phyloP scores from a whole-genome alignment of 2,329 filamentous ascomycete species.

The Fusarium sp. region DNA sequence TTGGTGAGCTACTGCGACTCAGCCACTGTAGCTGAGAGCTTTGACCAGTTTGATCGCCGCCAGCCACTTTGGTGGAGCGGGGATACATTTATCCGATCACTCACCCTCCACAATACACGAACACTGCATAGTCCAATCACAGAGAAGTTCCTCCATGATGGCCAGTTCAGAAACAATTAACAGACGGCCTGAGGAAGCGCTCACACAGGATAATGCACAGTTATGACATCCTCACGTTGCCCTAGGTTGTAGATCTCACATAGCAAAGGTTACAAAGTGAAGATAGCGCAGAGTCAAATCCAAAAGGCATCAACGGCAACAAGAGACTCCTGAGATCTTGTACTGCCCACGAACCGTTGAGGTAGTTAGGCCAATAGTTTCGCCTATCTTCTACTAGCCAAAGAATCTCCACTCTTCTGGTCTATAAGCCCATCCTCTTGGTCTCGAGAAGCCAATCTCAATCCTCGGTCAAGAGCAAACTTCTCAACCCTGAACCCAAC shows the following conservation, averaged over 20 bases:
- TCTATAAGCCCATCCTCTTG: background rate
- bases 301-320: background rate
- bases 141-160: background rate
- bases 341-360: background rate
- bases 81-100: background rate
- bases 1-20: background rate
- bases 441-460: background rate
- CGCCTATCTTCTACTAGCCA: background rate
- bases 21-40: background rate
- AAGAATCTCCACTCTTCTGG: background rate
- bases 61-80: background rate
- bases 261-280: background rate
- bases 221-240: background rate
- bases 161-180: background rate
- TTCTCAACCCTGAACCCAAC: background rate
- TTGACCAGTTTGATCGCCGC: background rate
- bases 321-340: background rate
- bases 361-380: background rate
- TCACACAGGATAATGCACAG: background rate
- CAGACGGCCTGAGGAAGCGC: background rate
- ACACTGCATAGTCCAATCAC: background rate
- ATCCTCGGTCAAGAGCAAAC: background rate
- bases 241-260: background rate
- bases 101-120: no score
- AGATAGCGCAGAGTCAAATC: no score